Evolutionary conservation across 495 filamentous ascomycete genomes (phyloP).

Genomic region (Penicillium manginii): DNA sequence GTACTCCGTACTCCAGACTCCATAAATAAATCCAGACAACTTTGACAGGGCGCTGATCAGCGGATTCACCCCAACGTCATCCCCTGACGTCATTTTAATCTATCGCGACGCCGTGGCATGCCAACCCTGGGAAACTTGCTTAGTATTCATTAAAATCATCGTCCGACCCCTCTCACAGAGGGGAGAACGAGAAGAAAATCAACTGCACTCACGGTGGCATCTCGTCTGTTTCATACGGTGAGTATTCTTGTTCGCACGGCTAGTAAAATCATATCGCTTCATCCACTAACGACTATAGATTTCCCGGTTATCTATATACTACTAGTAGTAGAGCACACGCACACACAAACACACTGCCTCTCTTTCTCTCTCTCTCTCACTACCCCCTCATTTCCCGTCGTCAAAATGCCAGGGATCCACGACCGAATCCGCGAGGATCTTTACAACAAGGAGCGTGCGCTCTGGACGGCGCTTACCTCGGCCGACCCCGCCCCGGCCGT

Average conservation of each 20-base stretch:
- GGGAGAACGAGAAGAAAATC: not conserved
- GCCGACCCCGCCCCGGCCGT: conserved; percentile 46
- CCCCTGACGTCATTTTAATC: conserved; percentile 31
- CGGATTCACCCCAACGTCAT: conserved; percentile 25
- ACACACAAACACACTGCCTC: too few species aligned
- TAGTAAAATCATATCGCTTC: too few species aligned
- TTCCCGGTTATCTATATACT: too few species aligned
- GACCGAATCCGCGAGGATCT: conserved; percentile 50
- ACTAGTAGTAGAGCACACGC: too few species aligned
- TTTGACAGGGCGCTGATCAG: conserved; percentile 18
- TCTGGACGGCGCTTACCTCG: conserved; percentile 51
- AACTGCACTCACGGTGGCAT: too few species aligned
- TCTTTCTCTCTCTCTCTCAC: not conserved
- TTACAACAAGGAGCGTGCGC: conserved; percentile 40
- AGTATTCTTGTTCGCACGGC: too few species aligned
- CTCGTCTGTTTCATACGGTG: too few species aligned
- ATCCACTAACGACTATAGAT: too few species aligned
- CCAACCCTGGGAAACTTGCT: not conserved
- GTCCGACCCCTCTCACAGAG: not conserved
- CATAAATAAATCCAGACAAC: not conserved
- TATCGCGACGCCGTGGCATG: conserved; percentile 6
- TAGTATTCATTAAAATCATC: conserved; percentile 4
- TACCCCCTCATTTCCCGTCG: not conserved
- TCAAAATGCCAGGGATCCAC: conserved; percentile 45
- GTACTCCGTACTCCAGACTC: not conserved